Evolutionary conservation across 441 rosid species (phyloP).

Genomic region (Erodium moschatum): DNA sequence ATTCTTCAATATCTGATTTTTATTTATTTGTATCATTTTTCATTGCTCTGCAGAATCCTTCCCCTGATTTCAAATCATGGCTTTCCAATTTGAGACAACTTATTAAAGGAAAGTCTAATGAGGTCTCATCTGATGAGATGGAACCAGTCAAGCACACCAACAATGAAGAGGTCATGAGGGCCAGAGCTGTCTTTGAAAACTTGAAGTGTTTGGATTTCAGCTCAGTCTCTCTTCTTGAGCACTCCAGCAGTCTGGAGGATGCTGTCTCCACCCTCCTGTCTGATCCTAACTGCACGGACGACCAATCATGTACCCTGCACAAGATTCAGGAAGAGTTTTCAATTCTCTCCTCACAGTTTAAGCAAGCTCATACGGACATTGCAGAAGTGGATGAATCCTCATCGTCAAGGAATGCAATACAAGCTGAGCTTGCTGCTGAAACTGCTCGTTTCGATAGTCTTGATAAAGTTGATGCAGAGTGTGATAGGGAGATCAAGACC

Average conservation of each 20-base stretch:
- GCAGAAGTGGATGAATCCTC: constrained; percentile 15
- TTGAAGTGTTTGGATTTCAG: constrained; percentile 23
- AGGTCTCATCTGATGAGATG: constrained; percentile 18
- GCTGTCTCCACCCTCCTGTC: constrained; percentile 20
- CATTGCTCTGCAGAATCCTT: constrained; percentile 17
- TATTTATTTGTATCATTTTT: background rate
- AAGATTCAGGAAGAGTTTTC: constrained; percentile 22
- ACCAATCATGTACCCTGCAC: constrained; percentile 13
- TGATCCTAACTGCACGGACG: constrained; percentile 7
- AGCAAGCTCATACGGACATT: constrained; percentile 19
- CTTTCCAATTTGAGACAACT: constrained; percentile 20
- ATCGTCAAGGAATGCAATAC: constrained; percentile 15
- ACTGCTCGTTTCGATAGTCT: constrained; percentile 17
- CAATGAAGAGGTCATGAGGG: constrained; percentile 18
- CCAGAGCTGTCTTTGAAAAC: constrained; percentile 15
- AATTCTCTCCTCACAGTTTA: constrained; percentile 14
- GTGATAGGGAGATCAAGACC: constrained; percentile 17
- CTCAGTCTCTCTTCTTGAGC: constrained; percentile 15
- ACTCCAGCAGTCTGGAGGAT: constrained; percentile 18
- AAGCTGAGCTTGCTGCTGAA: constrained; percentile 17
- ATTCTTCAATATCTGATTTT: background rate
- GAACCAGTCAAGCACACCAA: constrained; percentile 13
- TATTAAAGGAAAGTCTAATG: constrained; percentile 17
- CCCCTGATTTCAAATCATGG: constrained; percentile 20
- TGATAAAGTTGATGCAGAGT: constrained; percentile 16